Conservation (phyloP, 139 green algal genomes). For the Picochlorum sp. region DNA sequence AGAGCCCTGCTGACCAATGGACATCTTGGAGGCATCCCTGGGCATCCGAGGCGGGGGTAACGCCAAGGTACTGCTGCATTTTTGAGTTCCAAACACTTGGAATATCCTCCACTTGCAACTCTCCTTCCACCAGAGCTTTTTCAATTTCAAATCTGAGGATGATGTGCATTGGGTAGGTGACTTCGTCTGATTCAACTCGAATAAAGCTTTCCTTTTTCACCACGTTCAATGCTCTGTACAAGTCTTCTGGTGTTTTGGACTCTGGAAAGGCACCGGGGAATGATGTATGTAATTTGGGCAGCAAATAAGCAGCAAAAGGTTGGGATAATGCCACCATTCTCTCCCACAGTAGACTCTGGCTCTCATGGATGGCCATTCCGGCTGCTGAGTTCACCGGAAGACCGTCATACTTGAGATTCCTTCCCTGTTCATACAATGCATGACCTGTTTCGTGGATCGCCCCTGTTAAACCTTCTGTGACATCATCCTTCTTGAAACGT, state of each 20-base stretch:
- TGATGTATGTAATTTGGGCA: conserved; percentile 31
- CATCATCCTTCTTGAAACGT: conserved; percentile 71
- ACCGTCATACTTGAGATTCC: conserved; percentile 59
- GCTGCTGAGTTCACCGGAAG: conserved; percentile 57
- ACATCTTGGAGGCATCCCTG: conserved; percentile 80
- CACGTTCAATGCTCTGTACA: conserved; percentile 70
- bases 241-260: conserved; percentile 29
- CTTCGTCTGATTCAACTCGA: conserved; percentile 81
- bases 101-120: conserved; percentile 56
- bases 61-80: conserved; percentile 20
- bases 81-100: conserved; percentile 45
- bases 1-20: conserved; percentile 60
- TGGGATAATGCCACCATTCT: conserved; percentile 66
- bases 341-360: conserved; percentile 84
- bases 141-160: conserved; percentile 81
- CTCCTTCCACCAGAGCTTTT: conserved; percentile 63
- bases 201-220: conserved; percentile 66
- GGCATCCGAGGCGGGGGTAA: conserved; percentile 44
- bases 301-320: conserved; percentile 50
- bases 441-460: conserved; percentile 71
- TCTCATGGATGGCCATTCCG: conserved; percentile 83
- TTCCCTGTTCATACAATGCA: conserved; percentile 86
- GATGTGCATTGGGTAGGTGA: conserved; percentile 86
- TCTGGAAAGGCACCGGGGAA: conserved; percentile 43
- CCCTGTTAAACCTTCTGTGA: conserved; percentile 67